Evolutionary conservation across 140 eudicot species (phyloP).

Genomic region (Erigeron philadelphicus): DNA sequence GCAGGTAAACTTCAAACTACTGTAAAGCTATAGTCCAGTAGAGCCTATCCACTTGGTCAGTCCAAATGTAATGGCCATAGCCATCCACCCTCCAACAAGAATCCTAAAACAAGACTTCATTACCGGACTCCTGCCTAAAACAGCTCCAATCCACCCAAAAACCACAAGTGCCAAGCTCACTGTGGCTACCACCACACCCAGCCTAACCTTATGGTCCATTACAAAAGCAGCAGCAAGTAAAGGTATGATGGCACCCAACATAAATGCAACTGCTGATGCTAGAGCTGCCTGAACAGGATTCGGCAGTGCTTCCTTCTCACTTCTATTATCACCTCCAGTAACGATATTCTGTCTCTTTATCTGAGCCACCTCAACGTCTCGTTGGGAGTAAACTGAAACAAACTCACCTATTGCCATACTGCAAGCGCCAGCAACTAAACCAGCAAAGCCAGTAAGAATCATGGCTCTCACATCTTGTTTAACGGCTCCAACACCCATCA

Average conservation of each 20-base stretch:
- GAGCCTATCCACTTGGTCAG: conserved; percentile 41
- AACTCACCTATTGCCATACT: conserved; percentile 50
- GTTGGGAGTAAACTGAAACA: conserved; percentile 37
- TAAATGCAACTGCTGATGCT: conserved; percentile 40
- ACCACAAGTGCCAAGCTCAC: conserved; percentile 33
- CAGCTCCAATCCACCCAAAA: conserved; percentile 40
- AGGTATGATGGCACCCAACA: conserved; percentile 38
- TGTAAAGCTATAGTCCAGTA: conserved; percentile 22
- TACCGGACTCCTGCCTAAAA: conserved; percentile 30
- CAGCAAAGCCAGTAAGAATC: conserved; percentile 58
- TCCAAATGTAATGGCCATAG: conserved; percentile 43
- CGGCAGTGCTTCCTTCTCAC: conserved; percentile 27
- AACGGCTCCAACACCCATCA: conserved; percentile 55
- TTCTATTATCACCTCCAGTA: conserved; percentile 1
- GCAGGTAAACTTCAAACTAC: not conserved
- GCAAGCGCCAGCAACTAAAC: conserved; percentile 54
- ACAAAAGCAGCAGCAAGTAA: conserved; percentile 39
- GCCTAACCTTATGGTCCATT: conserved; percentile 28
- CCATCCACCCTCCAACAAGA: conserved; percentile 49
- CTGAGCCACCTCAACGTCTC: conserved; percentile 31
- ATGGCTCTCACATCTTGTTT: conserved; percentile 44
- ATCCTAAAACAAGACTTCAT: conserved; percentile 37
- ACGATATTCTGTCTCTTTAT: conserved; percentile 26
- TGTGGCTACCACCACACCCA: conserved; percentile 33
- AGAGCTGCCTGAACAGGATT: conserved; percentile 36